Percentiles rank a stretch among this genome's conserved stretches.
Evolutionary conservation across 805 yeast genomes (phyloP).

Genomic region (Maudiozyma serrabonitensis): DNA sequence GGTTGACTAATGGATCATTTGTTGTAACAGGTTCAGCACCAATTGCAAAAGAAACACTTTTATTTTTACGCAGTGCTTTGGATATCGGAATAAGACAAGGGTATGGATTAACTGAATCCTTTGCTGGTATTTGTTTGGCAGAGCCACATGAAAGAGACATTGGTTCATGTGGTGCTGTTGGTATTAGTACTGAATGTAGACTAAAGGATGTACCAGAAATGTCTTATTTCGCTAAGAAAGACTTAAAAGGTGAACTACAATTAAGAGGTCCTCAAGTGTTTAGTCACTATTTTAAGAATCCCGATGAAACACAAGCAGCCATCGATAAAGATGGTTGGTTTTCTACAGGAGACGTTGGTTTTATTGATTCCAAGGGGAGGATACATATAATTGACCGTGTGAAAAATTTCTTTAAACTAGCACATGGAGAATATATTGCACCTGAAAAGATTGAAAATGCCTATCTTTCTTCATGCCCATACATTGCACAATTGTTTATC

Average conservation of each 20-base stretch:
- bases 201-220: slow-evolving; percentile 57
- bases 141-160: slow-evolving; percentile 37
- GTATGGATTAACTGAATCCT: slow-evolving; percentile 66
- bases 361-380: slow-evolving; percentile 42
- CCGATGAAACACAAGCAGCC: slow-evolving; percentile 43
- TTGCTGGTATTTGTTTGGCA: slow-evolving; percentile 46
- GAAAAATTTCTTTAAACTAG: slow-evolving; percentile 64
- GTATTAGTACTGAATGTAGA: slow-evolving; percentile 46
- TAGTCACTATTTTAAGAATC: slow-evolving; percentile 44
- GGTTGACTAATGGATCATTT: slow-evolving; percentile 35
- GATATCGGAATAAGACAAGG: slow-evolving; percentile 53
- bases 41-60: slow-evolving; percentile 49
- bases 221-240: slow-evolving; percentile 38
- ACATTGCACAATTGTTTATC: slow-evolving; percentile 44
- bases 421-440: slow-evolving; percentile 62
- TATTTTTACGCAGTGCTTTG: slow-evolving; percentile 52
- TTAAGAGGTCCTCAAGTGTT: slow-evolving; percentile 59
- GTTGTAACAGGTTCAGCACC: slow-evolving; percentile 61
- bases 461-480: slow-evolving; percentile 45
- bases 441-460: slow-evolving; percentile 66
- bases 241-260: slow-evolving; percentile 50
- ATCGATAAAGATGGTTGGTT: slow-evolving; percentile 56
- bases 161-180: slow-evolving; percentile 56
- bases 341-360: slow-evolving; percentile 57
- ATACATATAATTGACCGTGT: slow-evolving; percentile 61